Base-by-base conservation (phyloP, 176 grass and related monocot species). In the Bonia amplexicaulis region DNA sequence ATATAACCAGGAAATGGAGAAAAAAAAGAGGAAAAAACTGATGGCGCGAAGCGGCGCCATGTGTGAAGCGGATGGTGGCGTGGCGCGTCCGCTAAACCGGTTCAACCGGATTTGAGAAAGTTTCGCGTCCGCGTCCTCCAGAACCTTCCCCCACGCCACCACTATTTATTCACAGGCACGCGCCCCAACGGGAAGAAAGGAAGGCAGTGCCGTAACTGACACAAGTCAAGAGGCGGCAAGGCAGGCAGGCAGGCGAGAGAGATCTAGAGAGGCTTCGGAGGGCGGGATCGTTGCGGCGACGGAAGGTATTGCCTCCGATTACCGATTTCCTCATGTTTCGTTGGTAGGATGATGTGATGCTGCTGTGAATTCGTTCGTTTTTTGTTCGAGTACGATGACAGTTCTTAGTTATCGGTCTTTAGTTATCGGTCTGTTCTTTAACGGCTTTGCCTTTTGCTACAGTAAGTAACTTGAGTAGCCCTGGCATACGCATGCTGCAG, bases 41-140 rank as follows among this genome's bases (percentile, higher is more conserved):
- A 83, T 67, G 88, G 88, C 53, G 4, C 0, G 7, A 33, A 73
- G n/a, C 74, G 15, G 65, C 48, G 89, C 33, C 84, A 90, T 13
- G 66, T 83, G 89, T 87, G 49, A 23, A 83, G 23, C 35, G 17
- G 25, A 26, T 17, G 41, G 55, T 41, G 20, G 80, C n/a, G 42
- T 44, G 55, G 25, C 60, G 17, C 83, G 73, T 60, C 54, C 9
- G 40, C 68, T 13, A 12, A 47, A 10, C 76, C 45, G 31, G 85
- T 85, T 89, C 78, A 89, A 89, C 77, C 76, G 19, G 70, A 89
- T 85, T 91, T 80, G 70, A 91, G 73, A 74, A 39, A 58, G 6
- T 65, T 70, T 85, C 77, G 52, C 81, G 90, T 91, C 90, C 90
- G 76, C 22, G 25, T 23, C 69, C 44, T 89, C 90, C 77, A 91